Evolutionary conservation across 805 yeast species (phyloP), one percentile per base, ranked within the genome.

Genomic region (Suhomyces sp.): DNA sequence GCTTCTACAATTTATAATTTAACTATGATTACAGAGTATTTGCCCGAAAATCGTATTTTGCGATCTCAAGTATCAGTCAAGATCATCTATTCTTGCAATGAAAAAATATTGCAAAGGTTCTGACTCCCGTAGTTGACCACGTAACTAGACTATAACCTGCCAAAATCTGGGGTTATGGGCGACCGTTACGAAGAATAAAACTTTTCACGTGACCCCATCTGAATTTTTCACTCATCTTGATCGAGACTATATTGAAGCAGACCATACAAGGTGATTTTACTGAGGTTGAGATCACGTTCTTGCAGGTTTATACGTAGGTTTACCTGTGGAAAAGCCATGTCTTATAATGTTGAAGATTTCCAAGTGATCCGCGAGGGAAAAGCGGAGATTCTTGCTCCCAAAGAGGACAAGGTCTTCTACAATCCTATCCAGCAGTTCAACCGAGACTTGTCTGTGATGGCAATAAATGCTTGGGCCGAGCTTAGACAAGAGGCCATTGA

Each of bases 391-490:
- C 74, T 92, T 31, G 88, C 87, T 56, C 93, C 96, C 4, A 86
- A 88, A 61, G 85, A 85, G 47, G 91, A 88, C 59, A 78, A 79
- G 54, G 99, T 94, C 9, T 94, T 94, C 66, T 94, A 94, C 71
- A 94, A 94, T 67, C 97, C 96, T 8, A 88, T 94, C 52, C 99
- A 94, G 71, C 98, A 93, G 71, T 94, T 91, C 72, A 94, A 94
- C 69, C 81, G 99, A 62, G 99, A 94, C 66, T 72, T 94, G 47
- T 87, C 96, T 59, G 87, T 90, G 5, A 74, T 87, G 60, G 91
- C 90, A 7, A 92, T 94, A 55, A 81, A 85, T 53, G 96, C 98
- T 0, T 94, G 96, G 93, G 79, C 86, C 41, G 83, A 86, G 51
- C 61, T 87, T 35, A 85, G 83, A 56, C 70, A 77, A 17, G 78